Percentiles rank a stretch among this genome's conserved stretches.
Conservation (phyloP, 106 monocot species). For the Allium cepa region DNA sequence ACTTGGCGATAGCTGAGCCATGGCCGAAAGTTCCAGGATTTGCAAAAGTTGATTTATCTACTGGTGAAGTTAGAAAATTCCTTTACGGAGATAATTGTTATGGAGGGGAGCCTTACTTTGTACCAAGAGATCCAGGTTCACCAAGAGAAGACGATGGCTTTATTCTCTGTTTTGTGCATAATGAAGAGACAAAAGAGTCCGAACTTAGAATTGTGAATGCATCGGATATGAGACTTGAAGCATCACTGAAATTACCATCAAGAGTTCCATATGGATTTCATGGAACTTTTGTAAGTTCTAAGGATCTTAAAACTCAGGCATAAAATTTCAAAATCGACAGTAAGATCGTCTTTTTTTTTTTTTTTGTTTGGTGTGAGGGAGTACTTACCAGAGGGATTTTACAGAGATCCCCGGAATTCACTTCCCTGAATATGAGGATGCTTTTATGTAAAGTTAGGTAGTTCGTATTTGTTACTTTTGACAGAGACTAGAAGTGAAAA, state of each 20-base stretch:
- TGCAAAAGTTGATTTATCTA: slow-evolving; percentile 69
- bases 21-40: slow-evolving; percentile 92
- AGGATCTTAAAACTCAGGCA: slow-evolving; percentile 38
- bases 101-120: slow-evolving; percentile 71
- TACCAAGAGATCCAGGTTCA: slow-evolving; percentile 12
- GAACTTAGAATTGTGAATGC: slow-evolving; percentile 59
- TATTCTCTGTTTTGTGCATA: slow-evolving; percentile 49
- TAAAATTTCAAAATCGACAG: neutral
- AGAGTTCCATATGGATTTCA: slow-evolving; percentile 75
- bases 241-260: slow-evolving; percentile 50
- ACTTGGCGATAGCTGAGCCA: slow-evolving; percentile 87
- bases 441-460: slow-evolving; percentile 1
- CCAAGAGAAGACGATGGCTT: slow-evolving; percentile 50
- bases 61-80: slow-evolving; percentile 52
- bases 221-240: slow-evolving; percentile 39
- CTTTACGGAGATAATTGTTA: slow-evolving; percentile 44
- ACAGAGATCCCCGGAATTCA: slow-evolving; percentile 10
- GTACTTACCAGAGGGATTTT: slow-evolving; percentile 10
- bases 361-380: neutral
- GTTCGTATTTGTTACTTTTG: slow-evolving; percentile 1
- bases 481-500: neutral
- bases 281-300: slow-evolving; percentile 47
- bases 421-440: neutral
- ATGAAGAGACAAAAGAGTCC: slow-evolving; percentile 37
- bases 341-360: neutral